A percentile compares a stretch with the other conserved stretches of the same genome.
These are phyloP conservation scores for Cyclotella distinguenda DNA, from an alignment of 108 stramenopile genomes.

Conservation along the genomic window DNA sequence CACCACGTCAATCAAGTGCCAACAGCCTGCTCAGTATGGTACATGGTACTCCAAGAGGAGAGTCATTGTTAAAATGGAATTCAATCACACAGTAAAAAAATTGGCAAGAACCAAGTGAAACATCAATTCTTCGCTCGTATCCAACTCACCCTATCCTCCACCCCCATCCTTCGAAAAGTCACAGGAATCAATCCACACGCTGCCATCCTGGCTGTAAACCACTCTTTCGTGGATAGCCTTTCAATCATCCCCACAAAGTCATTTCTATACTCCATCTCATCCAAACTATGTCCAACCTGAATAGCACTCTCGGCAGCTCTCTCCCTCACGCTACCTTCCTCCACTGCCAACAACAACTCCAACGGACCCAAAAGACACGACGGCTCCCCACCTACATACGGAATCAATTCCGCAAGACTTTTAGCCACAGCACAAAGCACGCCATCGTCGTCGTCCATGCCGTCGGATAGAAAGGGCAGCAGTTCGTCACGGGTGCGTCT, in stretches of 20 bases:
- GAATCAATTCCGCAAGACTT: constrained; percentile 65
- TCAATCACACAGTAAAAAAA: too few species aligned
- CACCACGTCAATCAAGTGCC: too few species aligned
- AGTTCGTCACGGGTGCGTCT: constrained; percentile 80
- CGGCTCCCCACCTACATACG: constrained; percentile 62
- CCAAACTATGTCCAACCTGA: constrained; percentile 53
- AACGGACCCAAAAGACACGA: constrained; percentile 80
- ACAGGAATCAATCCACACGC: constrained; percentile 80
- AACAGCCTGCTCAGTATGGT: too few species aligned
- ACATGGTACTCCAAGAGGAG: too few species aligned
- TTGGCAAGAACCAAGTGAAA: too few species aligned
- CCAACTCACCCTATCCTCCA: constrained; percentile 23
- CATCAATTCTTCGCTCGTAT: too few species aligned
- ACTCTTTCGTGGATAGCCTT: constrained; percentile 88
- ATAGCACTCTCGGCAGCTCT: constrained; percentile 60
- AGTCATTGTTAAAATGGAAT: too few species aligned
- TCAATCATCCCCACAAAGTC: constrained; percentile 82
- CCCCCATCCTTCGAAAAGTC: constrained; percentile 60
- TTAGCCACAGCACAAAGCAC: constrained; percentile 71
- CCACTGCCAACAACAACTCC: constrained; percentile 88
- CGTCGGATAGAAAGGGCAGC: constrained; percentile 81
- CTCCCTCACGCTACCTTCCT: constrained; percentile 79
- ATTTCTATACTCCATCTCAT: constrained; percentile 46
- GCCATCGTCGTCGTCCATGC: constrained; percentile 86
- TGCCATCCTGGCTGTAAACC: constrained; percentile 97